Percentiles rank a stretch among this genome's conserved stretches.
These are phyloP conservation scores for Coleophoma eucalyptorum DNA, from an alignment of 2,329 filamentous ascomycete genomes.

Conservation along the genomic window DNA sequence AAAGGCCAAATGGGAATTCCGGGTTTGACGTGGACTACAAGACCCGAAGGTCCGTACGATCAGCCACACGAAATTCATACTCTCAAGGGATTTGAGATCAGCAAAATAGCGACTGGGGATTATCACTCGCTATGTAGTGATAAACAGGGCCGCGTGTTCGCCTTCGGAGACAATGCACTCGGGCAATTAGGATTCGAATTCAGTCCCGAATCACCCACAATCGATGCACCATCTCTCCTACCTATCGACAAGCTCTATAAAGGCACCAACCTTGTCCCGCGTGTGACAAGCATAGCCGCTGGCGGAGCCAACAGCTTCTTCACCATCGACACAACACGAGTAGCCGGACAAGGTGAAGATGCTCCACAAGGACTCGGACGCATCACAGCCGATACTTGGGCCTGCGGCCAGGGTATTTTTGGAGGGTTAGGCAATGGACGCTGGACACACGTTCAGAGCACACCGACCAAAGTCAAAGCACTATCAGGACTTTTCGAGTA, in stretches of 20 bases:
- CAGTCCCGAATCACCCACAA: constrained; percentile 53
- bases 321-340: constrained; percentile 70
- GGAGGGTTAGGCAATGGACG: constrained; percentile 80
- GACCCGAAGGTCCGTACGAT: constrained; percentile 76
- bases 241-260: constrained; percentile 71
- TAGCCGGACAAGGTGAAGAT: constrained; percentile 42
- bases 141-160: constrained; percentile 71
- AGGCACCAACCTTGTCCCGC: constrained; percentile 57
- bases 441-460: constrained; percentile 83
- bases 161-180: constrained; percentile 85
- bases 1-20: constrained; percentile 86
- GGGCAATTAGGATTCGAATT: constrained; percentile 89
- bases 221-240: constrained; percentile 69
- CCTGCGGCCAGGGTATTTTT: constrained; percentile 80
- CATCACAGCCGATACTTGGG: constrained; percentile 75
- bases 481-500: constrained; percentile 85
- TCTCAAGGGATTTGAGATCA: constrained; percentile 67
- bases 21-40: constrained; percentile 74
- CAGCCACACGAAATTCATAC: constrained; percentile 74
- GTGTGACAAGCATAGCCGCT: constrained; percentile 75
- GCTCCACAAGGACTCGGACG: constrained; percentile 38
- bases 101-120: constrained; percentile 78
- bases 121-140: constrained; percentile 81
- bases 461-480: constrained; percentile 75
- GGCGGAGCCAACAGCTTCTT: constrained; percentile 88